These are phyloP conservation scores for Leersia perrieri DNA, from an alignment of 176 grass and related monocot species.

Conservation along the genomic window DNA sequence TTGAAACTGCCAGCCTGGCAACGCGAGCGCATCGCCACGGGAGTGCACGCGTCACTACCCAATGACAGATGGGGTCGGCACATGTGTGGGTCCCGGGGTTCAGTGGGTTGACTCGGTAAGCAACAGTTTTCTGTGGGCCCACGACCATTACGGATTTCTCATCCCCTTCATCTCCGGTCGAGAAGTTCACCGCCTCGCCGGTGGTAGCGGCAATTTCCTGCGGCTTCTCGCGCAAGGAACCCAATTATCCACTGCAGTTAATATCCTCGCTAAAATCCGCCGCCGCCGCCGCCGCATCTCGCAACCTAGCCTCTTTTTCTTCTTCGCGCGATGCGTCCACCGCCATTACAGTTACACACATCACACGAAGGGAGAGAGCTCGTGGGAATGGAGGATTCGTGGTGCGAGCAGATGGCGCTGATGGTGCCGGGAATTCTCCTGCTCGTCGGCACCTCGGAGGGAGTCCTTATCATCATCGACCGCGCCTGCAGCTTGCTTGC, in stretches of 20 bases:
- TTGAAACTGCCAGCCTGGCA: neutral
- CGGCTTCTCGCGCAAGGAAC: neutral
- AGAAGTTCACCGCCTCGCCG: neutral
- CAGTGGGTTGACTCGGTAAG: neutral
- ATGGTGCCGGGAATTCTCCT: constrained; percentile 32
- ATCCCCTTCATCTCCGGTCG: neutral
- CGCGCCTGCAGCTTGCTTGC: constrained; percentile 29
- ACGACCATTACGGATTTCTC: neutral
- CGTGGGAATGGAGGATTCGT: neutral
- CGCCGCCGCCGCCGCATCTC: too few species aligned
- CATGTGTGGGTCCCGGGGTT: too few species aligned
- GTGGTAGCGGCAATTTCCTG: neutral
- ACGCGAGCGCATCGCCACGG: neutral
- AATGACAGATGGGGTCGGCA: neutral
- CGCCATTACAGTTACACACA: neutral
- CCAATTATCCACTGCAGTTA: neutral
- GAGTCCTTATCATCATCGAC: constrained; percentile 12
- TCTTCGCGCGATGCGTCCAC: neutral
- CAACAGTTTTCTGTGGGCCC: neutral
- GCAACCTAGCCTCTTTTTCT: neutral
- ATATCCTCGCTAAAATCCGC: neutral
- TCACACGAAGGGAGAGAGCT: neutral
- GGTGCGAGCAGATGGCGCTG: constrained; percentile 19
- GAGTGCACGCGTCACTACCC: too few species aligned
- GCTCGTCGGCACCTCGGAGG: constrained; percentile 22